These are phyloP conservation scores for Karstenula rhodostoma DNA, from an alignment of 2,329 filamentous ascomycete species.

Conservation along the genomic window DNA sequence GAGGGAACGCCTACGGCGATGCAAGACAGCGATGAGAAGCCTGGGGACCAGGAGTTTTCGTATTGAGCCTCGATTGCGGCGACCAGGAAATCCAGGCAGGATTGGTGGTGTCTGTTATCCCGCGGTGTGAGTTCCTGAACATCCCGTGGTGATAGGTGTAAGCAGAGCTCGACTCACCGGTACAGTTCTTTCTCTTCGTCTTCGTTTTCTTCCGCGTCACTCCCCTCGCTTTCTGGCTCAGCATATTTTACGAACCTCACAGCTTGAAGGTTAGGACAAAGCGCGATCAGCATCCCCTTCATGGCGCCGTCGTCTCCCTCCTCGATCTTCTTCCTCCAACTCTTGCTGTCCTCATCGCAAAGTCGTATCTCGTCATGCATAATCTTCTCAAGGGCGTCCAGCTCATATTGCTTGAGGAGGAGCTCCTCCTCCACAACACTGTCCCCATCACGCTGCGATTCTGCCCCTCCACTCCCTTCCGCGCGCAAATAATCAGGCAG, in stretches of 20 bases:
- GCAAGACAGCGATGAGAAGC: neutral
- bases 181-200: neutral
- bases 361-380: neutral
- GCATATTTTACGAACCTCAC: neutral
- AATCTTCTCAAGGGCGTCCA: neutral
- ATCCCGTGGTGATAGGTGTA: no score
- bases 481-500: neutral
- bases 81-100: no score
- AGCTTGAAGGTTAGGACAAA: neutral
- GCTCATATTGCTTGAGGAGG: neutral
- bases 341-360: neutral
- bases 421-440: neutral
- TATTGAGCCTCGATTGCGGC: no score
- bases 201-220: neutral
- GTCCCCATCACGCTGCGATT: no score
- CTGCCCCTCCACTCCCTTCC: no score
- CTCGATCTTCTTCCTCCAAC: neutral
- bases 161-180: no score
- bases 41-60: neutral
- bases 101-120: no score
- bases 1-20: neutral
- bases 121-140: no score
- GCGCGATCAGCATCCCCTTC: neutral
- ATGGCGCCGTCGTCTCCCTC: neutral
- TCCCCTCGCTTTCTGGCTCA: neutral